Conservation (phyloP, 2,329 filamentous ascomycete species). For the Colletotrichum aenigma region DNA sequence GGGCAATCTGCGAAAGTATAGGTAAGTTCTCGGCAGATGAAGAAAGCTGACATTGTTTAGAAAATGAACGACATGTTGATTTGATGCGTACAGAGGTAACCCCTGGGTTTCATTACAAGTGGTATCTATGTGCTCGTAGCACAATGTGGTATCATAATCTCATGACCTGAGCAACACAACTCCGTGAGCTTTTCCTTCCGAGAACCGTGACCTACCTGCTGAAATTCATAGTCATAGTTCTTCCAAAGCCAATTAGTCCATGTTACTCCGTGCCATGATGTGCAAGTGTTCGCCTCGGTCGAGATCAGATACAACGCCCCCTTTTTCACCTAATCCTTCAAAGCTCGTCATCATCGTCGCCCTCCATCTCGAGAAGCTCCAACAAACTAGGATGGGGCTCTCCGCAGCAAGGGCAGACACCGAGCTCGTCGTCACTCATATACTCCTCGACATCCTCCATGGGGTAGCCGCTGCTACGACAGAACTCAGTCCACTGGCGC, state of each 20-base stretch:
- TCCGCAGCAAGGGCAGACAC: constrained; percentile 44
- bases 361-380: constrained; percentile 32
- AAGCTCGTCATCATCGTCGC: background rate
- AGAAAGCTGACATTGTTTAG: background rate
- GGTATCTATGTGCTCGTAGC: constrained; percentile 13
- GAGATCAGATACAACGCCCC: background rate
- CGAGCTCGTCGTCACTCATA: constrained; percentile 32
- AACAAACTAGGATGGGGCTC: constrained; percentile 40
- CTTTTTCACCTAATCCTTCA: background rate
- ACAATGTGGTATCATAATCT: constrained; percentile 17
- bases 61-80: background rate
- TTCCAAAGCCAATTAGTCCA: background rate
- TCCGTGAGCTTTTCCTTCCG: constrained; percentile 6
- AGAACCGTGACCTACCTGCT: background rate
- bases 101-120: background rate
- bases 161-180: background rate
- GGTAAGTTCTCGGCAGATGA: background rate
- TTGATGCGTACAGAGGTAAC: background rate
- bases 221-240: background rate
- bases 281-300: background rate
- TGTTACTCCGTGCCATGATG: background rate
- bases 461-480: constrained; percentile 38
- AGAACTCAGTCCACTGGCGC: constrained; percentile 56
- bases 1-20: background rate
- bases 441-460: constrained; percentile 30